phyloP scores from a whole-genome alignment of 805 yeast species.

The Yarrowia bubula region DNA sequence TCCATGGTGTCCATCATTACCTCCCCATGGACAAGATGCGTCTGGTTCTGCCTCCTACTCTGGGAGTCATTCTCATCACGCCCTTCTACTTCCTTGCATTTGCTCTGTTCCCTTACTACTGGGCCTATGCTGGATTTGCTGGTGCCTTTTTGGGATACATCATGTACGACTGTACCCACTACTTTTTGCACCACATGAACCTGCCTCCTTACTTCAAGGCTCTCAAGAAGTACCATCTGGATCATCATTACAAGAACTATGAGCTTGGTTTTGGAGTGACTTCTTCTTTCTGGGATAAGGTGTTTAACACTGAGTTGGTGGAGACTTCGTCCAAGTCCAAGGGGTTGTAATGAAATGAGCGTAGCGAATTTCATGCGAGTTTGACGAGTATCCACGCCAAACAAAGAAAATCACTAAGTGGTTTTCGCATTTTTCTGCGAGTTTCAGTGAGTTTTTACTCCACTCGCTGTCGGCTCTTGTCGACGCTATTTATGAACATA shows the following conservation, averaged over 20 bases:
- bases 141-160: conserved; percentile 96
- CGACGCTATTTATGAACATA: conserved; percentile 14
- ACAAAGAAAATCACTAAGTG: too few species aligned
- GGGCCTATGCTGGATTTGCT: conserved; percentile 89
- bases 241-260: conserved; percentile 96
- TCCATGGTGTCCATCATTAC: conserved; percentile 96
- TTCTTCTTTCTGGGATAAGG: conserved; percentile 86
- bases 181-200: conserved; percentile 82
- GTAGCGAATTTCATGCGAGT: neutral
- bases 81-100: conserved; percentile 85
- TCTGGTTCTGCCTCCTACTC: conserved; percentile 94
- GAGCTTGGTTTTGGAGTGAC: conserved; percentile 98
- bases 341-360: conserved; percentile 1
- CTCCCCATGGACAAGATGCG: conserved; percentile 94
- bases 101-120: conserved; percentile 68
- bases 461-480: neutral
- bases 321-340: conserved; percentile 33
- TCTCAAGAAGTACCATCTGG: conserved; percentile 86
- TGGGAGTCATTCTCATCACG: conserved; percentile 64
- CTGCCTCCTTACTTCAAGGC: conserved; percentile 75
- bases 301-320: conserved; percentile 77
- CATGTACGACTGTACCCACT: conserved; percentile 90
- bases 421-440: too few species aligned
- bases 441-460: too few species aligned
- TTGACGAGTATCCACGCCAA: too few species aligned